Percentiles rank a stretch among this genome's conserved stretches.
These are phyloP conservation scores for Yamadazyma taylorii DNA, from an alignment of 1,139 yeast genomes.

Conservation along the genomic window DNA sequence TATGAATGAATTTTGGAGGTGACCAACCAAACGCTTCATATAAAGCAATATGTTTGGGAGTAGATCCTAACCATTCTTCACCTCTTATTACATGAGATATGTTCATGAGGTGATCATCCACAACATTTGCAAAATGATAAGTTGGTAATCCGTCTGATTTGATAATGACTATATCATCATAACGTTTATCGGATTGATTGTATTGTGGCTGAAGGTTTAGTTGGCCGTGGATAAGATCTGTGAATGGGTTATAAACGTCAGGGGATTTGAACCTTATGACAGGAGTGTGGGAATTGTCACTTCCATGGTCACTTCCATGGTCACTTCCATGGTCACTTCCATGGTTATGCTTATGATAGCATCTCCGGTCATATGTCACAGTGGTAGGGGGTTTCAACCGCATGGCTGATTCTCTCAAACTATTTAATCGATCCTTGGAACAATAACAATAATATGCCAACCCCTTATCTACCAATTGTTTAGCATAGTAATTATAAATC, in stretches of 20 bases:
- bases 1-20: conserved; percentile 81
- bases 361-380: conserved; percentile 87
- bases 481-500: conserved; percentile 61
- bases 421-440: conserved; percentile 71
- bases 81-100: conserved; percentile 95
- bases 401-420: conserved; percentile 70
- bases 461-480: conserved; percentile 58
- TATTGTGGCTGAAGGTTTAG: conserved; percentile 78
- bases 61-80: conserved; percentile 96
- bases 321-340: too few species aligned
- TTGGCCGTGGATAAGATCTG: conserved; percentile 75
- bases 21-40: conserved; percentile 87
- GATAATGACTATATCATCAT: conserved; percentile 84
- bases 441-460: conserved; percentile 87
- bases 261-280: conserved; percentile 74
- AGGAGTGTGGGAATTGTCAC: conserved; percentile 25
- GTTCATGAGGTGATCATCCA: conserved; percentile 90
- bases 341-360: conserved; percentile 42
- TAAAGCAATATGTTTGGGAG: conserved; percentile 89
- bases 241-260: conserved; percentile 59
- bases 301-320: too few species aligned
- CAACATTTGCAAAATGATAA: conserved; percentile 92
- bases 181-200: conserved; percentile 67
- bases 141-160: conserved; percentile 95
- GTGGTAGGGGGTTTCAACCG: conserved; percentile 82